These are phyloP conservation scores for Penicillium vulpinum DNA, from an alignment of 2,329 filamentous ascomycete species.

Conservation along the genomic window DNA sequence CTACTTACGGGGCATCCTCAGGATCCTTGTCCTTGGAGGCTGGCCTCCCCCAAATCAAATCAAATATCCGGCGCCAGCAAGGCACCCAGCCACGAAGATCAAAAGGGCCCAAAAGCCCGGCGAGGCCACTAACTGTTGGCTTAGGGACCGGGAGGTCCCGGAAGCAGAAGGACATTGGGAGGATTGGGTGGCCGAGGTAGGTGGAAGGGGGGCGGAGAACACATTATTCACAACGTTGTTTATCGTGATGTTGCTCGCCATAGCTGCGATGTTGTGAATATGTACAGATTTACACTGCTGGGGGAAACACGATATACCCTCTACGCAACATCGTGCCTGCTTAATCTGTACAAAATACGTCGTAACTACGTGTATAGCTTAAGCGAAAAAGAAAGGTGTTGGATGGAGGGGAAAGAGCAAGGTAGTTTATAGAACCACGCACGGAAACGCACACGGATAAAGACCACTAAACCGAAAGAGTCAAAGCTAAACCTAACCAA, in stretches of 20 bases:
- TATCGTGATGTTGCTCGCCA: too few relatives aligned
- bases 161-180: too few relatives aligned
- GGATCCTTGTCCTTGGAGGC: not conserved
- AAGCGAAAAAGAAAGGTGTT: too few relatives aligned
- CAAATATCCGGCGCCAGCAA: not conserved
- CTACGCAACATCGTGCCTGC: not conserved
- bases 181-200: too few relatives aligned
- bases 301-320: too few relatives aligned
- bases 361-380: not conserved
- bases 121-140: too few relatives aligned
- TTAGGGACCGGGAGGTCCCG: too few relatives aligned
- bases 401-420: not conserved
- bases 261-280: too few relatives aligned
- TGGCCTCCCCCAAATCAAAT: not conserved
- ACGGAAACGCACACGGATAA: not conserved
- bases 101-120: too few relatives aligned
- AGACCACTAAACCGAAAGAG: not conserved
- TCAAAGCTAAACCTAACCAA: not conserved
- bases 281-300: too few relatives aligned
- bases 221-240: too few relatives aligned
- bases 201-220: too few relatives aligned
- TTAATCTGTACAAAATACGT: not conserved
- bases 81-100: not conserved
- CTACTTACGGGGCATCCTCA: not conserved
- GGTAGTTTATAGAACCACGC: not conserved